Base-by-base conservation (phyloP, 2,329 filamentous ascomycete species). In the Aspergillus sp. region DNA sequence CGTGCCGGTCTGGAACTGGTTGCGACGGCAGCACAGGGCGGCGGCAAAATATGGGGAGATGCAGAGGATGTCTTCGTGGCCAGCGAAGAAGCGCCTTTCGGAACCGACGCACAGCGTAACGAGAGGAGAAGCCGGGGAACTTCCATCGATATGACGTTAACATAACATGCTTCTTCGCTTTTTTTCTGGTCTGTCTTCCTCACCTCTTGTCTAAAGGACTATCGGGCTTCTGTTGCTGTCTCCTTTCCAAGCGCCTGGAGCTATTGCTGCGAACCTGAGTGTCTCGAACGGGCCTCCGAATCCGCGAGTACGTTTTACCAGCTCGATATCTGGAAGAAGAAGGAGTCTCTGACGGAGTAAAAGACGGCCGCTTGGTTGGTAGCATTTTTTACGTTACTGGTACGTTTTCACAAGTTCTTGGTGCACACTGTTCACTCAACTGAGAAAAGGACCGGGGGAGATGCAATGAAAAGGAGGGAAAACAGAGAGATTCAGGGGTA, bases 1-100 rank as follows among this genome's bases (percentile, higher is more conserved):
- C 8, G 30, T 32, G 30, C 6, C 8, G 5, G 30, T 32, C 30
- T 32, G 30, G 5, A 6, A 85, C 60, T 84, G 80, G 52, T 75
- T 76, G 47, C 77, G 76, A 53, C 83, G 79, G 39, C 77, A 75
- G 43, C 19, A 19, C 19, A 19, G 19, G 19, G 19, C 19, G 19
- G 79, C 71, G 50, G 81, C 75, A 70, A 96, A 94, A 77, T 84
- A 94, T 5, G 88, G 82, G 7, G 88, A 93, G 46, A 78, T 73
- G 63, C 77, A 79, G 49, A 96, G 81, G 51, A 94, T 79, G 56
- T 93, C 85, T 73, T 94, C 87, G 66, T 95, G 90, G 5, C 88
- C 88, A 34, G 90, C 90, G 62, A 96, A 96, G 56, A 95, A 83
- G 26, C 90, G 82, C 65, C 89, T 83, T 55, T 90, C 84, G 4